Evolutionary conservation across 164 flowering plant genomes (phyloP).

Genomic region (Houttuynia cordata): DNA sequence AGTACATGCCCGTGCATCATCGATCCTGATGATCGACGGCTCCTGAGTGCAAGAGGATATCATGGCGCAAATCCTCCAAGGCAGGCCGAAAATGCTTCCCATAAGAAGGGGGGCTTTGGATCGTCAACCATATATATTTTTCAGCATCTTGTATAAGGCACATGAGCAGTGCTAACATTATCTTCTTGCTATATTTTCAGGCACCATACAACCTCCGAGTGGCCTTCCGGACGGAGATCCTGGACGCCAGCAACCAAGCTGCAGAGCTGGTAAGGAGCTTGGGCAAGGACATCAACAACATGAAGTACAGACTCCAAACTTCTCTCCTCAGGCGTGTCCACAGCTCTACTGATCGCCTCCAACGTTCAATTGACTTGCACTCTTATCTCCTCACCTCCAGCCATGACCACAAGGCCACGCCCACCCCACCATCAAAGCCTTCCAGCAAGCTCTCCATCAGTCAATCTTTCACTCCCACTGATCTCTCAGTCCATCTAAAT

Average conservation of each 20-base stretch:
- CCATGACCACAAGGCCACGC: conserved; percentile 8
- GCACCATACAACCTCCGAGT: conserved; percentile 57
- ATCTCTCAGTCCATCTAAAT: conserved; percentile 11
- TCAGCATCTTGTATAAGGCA: neutral
- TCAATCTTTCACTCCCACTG: conserved; percentile 20
- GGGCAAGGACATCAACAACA: conserved; percentile 55
- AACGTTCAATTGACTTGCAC: conserved; percentile 52
- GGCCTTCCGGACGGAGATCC: conserved; percentile 52
- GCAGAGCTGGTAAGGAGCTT: conserved; percentile 60
- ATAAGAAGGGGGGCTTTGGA: no score
- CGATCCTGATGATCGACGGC: no score
- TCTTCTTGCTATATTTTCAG: conserved; percentile 31
- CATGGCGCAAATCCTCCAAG: no score
- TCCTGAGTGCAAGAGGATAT: no score
- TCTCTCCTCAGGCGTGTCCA: conserved; percentile 39
- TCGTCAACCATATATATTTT: no score
- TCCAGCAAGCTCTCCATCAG: conserved; percentile 24
- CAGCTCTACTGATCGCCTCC: conserved; percentile 54
- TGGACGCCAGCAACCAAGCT: conserved; percentile 47
- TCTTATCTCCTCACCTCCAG: conserved; percentile 45
- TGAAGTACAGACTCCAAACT: conserved; percentile 33
- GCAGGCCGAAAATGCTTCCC: no score
- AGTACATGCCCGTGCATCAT: no score
- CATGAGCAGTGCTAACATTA: neutral
- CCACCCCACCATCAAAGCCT: conserved; percentile 6